Base-by-base conservation (phyloP, 495 filamentous ascomycete species). In the Pseudoneurospora amorphoporcata region DNA sequence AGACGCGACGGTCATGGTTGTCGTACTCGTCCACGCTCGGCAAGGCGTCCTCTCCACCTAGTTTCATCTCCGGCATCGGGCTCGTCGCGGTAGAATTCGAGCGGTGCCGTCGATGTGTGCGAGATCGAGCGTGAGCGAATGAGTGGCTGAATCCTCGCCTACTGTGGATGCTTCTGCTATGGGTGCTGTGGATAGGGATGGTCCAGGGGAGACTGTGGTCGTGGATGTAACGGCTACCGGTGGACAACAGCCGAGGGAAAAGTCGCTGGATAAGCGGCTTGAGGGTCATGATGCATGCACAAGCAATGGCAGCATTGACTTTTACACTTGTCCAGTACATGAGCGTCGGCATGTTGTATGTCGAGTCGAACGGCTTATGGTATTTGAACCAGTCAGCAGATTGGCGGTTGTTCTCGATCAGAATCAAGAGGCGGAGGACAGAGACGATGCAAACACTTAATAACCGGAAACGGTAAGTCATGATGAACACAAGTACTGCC, bases 271-370 rank as follows among this genome's bases (percentile, higher is more conserved):
- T 76, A 47, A 79, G 73, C 0, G 79, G 79, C 40, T 80, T 80
- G 5, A 79, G 69, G 5, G 77, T 79, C 77, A 80, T 79, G 70
- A 77, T 73, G 73, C 75, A 79, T 12, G 76, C 77, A 74, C 77
- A 80, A 3, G 70, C 70, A 10, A 79, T 77, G 19, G 77, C 69
- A 3, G 78, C 72, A 68, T 79, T 79, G 71, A 80, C 77, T 41
- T 80, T 76, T 71, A 77, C 74, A 1, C 71, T 69, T 0, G 77
- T 79, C 79, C 77, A 80, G 69, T 69, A 79, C 43, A 79, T 73
- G 39, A 80, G 70, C n/a, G 75, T 39, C 40, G 79, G 71, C 68
- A 72, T 73, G 4, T 71, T 76, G 74, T 79, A 80, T 19, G 73
- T 75, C 3, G 71, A 73, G 42, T 80, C 79, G 40, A 68, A 45